These are phyloP conservation scores for Coemansia linderi DNA, from an alignment of 371 early-diverging fungal species.

Conservation along the genomic window DNA sequence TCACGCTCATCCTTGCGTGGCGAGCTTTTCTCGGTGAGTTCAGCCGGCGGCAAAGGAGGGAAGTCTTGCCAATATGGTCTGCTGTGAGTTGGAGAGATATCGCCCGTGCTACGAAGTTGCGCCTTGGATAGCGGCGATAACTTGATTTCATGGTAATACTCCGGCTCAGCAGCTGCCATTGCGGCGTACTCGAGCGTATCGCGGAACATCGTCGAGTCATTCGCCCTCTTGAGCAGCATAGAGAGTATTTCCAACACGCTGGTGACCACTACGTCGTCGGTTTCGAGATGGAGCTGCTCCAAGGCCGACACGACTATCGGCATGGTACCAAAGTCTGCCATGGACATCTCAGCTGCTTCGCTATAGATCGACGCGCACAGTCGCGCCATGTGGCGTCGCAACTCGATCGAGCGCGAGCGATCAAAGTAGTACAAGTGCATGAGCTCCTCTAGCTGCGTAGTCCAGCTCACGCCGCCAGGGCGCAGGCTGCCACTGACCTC, in stretches of 20 bases:
- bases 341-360: conserved; percentile 62
- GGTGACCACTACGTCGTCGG: conserved; percentile 57
- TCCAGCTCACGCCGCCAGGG: conserved; percentile 68
- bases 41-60: not conserved
- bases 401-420: conserved; percentile 54
- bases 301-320: conserved; percentile 64
- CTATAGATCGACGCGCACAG: conserved; percentile 62
- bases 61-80: not conserved
- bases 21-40: conserved; percentile 1
- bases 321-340: conserved; percentile 51
- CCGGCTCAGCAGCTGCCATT: conserved; percentile 29
- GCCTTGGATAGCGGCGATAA: conserved; percentile 34
- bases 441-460: conserved; percentile 60
- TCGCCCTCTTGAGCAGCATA: conserved; percentile 46
- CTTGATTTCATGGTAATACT: conserved; percentile 44
- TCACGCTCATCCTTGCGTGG: conserved; percentile 11
- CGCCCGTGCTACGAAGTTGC: conserved; percentile 16
- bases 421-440: conserved; percentile 62
- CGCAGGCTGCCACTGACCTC: conserved; percentile 64
- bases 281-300: conserved; percentile 59
- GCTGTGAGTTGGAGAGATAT: conserved; percentile 21
- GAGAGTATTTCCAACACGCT: conserved; percentile 59
- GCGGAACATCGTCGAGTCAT: conserved; percentile 55
- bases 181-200: conserved; percentile 51
- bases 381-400: conserved; percentile 61